Percentiles rank a stretch among this genome's conserved stretches.
phyloP scores from a whole-genome alignment of 1,284 basidiomycete genomes.

The Fomitopsis schrenkii region DNA sequence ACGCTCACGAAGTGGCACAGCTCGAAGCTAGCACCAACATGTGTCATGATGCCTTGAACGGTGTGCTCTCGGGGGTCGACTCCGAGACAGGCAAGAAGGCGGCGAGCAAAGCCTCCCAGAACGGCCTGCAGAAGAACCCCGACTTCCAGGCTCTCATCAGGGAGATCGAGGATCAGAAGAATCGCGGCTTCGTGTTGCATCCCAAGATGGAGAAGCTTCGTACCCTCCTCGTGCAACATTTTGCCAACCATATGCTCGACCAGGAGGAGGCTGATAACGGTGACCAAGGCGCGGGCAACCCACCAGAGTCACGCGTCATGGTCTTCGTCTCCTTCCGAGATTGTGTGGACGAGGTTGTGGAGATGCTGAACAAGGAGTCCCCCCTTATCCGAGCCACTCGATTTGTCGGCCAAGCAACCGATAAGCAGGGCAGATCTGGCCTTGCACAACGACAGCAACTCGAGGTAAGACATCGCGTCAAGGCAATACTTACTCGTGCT shows the following conservation, averaged over 20 bases:
- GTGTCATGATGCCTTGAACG: slow-evolving; percentile 64
- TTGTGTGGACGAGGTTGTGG: slow-evolving; percentile 89
- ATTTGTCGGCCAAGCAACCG: slow-evolving; percentile 90
- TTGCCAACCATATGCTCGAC: slow-evolving; percentile 57
- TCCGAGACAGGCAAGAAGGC: slow-evolving; percentile 34
- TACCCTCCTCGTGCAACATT: slow-evolving; percentile 76
- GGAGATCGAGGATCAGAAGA: slow-evolving; percentile 57
- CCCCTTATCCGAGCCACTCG: slow-evolving; percentile 75
- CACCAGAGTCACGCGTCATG: slow-evolving; percentile 78
- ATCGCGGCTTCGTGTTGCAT: slow-evolving; percentile 61
- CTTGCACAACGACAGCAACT: slow-evolving; percentile 91
- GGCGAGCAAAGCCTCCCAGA: slow-evolving; percentile 35
- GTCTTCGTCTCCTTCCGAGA: slow-evolving; percentile 91
- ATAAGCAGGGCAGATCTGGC: slow-evolving; percentile 85
- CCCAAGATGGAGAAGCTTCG: slow-evolving; percentile 92
- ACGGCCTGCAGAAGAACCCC: slow-evolving; percentile 47
- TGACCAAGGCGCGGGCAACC: slow-evolving; percentile 6
- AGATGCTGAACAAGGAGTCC: slow-evolving; percentile 64
- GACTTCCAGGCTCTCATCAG: slow-evolving; percentile 59
- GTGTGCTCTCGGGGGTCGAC: slow-evolving; percentile 29
- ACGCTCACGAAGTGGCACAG: slow-evolving; percentile 34
- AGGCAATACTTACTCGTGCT: neutral
- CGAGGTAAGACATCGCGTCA: slow-evolving; percentile 46
- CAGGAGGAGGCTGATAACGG: slow-evolving; percentile 37
- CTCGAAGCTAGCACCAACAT: slow-evolving; percentile 79